Evolutionary conservation across 495 filamentous ascomycete species (phyloP).

Genomic region (Penicilliopsis zonata): DNA sequence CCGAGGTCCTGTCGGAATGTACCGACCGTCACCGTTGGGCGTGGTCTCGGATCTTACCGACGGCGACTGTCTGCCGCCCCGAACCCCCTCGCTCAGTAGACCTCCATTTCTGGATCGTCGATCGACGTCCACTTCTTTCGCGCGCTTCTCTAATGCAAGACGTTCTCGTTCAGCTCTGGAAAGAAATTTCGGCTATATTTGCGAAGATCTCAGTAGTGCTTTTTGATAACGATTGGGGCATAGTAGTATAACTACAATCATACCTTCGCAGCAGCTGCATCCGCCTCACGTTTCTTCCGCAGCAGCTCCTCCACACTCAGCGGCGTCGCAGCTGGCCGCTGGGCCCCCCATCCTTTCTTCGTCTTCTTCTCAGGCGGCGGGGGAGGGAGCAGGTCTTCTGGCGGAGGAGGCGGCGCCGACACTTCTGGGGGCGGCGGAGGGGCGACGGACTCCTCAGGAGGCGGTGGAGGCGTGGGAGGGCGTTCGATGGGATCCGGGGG

Average conservation of each 20-base stretch:
- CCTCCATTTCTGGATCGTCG: conserved; percentile 23
- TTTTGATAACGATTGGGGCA: no score
- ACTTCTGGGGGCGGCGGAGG: conserved; percentile 34
- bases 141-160: conserved; percentile 71
- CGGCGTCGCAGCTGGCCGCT: conserved; percentile 32
- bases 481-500: conserved; percentile 26
- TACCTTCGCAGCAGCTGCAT: conserved; percentile 67
- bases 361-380: conserved; percentile 37
- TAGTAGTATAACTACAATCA: conserved; percentile 4
- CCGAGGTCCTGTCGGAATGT: conserved; percentile 68
- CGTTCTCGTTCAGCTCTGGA: conserved; percentile 82
- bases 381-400: conserved; percentile 38
- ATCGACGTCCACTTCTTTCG: conserved; percentile 71
- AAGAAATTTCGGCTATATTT: conserved; percentile 72
- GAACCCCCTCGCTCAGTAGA: conserved; percentile 17
- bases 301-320: conserved; percentile 69
- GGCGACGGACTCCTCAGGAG: conserved; percentile 32
- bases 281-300: conserved; percentile 65
- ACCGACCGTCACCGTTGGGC: conserved; percentile 13
- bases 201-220: neutral
- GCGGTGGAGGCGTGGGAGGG: conserved; percentile 40
- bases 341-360: conserved; percentile 43
- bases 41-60: conserved; percentile 5
- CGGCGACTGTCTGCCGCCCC: conserved; percentile 9
- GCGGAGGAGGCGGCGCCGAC: conserved; percentile 44